Percentiles rank a stretch among this genome's conserved stretches.
Conservation (phyloP, 2,329 filamentous ascomycete genomes). For the Pseudocercospora eumusae region DNA sequence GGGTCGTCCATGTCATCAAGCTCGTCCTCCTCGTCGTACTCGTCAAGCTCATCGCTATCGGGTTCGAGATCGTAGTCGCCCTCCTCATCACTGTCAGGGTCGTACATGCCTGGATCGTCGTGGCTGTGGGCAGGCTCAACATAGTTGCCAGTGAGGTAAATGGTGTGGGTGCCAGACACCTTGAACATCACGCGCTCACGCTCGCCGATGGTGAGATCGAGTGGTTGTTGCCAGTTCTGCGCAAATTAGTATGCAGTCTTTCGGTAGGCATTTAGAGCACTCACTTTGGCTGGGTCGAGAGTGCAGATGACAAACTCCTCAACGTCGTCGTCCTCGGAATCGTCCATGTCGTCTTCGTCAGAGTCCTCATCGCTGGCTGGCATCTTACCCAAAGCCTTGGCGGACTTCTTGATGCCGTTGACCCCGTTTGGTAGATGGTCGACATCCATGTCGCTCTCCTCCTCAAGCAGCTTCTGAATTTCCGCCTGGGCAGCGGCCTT, state of each 20-base stretch:
- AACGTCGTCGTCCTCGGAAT: constrained; percentile 62
- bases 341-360: constrained; percentile 48
- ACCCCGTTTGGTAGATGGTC: constrained; percentile 61
- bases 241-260: constrained; percentile 36
- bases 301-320: constrained; percentile 96
- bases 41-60: constrained; percentile 72
- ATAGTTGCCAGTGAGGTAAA: constrained; percentile 96
- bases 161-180: constrained; percentile 82
- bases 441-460: constrained; percentile 73
- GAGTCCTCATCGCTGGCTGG: constrained; percentile 54
- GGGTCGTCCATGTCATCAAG: constrained; percentile 33
- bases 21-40: constrained; percentile 43
- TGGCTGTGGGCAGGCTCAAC: constrained; percentile 66
- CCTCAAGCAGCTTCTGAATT: constrained; percentile 66
- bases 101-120: constrained; percentile 62
- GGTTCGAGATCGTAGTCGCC: constrained; percentile 77
- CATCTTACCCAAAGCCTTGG: constrained; percentile 72
- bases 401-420: constrained; percentile 61
- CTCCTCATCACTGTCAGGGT: constrained; percentile 62
- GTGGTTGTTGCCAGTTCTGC: constrained; percentile 90
- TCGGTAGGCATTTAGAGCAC: constrained; percentile 33
- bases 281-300: constrained; percentile 86
- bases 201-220: constrained; percentile 89
- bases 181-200: constrained; percentile 90
- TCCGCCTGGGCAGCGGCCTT: constrained; percentile 75